phyloP scores from a whole-genome alignment of 495 filamentous ascomycete species.

The Trichoderma orchidacearum region DNA sequence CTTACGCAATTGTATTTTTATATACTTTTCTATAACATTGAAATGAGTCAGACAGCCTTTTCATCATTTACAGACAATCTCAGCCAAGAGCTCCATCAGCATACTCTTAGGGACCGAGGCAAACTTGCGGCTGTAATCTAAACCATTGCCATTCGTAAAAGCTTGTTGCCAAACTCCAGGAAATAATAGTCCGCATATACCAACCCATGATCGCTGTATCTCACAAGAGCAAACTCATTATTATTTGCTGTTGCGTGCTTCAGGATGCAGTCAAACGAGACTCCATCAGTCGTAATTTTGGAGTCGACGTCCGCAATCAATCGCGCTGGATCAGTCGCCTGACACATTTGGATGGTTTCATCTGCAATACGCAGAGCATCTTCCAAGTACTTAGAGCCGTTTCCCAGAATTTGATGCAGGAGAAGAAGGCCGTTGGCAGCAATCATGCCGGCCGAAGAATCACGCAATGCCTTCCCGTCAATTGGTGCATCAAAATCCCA shows the following conservation, averaged over 20 bases:
- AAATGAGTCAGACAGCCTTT: too few relatives aligned
- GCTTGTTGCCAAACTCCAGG: conserved; percentile 27
- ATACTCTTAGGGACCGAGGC: too few relatives aligned
- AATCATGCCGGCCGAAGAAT: conserved; percentile 25
- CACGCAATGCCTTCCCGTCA: conserved; percentile 10
- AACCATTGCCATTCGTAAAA: conserved; percentile 13
- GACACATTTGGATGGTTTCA: not conserved
- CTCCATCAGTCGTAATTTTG: not conserved
- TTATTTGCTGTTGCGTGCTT: conserved; percentile 20
- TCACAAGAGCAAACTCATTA: conserved; percentile 13
- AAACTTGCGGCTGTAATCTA: too few relatives aligned
- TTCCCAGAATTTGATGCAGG: conserved; percentile 18
- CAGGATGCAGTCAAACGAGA: not conserved
- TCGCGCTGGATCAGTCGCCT: not conserved
- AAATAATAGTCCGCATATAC: conserved; percentile 38
- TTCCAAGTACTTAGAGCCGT: not conserved
- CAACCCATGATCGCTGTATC: conserved; percentile 20
- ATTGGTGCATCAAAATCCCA: conserved; percentile 31
- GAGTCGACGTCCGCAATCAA: not conserved
- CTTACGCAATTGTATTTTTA: too few relatives aligned
- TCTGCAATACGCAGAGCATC: not conserved
- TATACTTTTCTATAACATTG: too few relatives aligned
- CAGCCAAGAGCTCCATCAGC: not conserved
- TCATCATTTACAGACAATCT: too few relatives aligned
- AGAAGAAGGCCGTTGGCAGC: conserved; percentile 28